These are phyloP conservation scores for Lachnellula occidentalis DNA, from an alignment of 2,329 filamentous ascomycete genomes.

Conservation along the genomic window DNA sequence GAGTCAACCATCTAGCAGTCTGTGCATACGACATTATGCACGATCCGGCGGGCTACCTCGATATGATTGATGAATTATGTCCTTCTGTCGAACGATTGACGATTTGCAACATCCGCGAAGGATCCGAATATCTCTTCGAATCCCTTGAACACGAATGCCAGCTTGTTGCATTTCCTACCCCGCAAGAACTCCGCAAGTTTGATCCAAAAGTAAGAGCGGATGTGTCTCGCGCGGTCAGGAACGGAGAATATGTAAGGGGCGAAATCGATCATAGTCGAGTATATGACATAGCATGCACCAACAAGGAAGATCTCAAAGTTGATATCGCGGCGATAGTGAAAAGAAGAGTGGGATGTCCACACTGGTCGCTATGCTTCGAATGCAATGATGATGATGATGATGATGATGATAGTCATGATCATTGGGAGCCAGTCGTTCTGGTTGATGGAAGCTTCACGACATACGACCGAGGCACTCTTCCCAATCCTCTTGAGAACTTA, in stretches of 20 bases:
- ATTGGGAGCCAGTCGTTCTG: not conserved
- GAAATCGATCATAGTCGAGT: no score
- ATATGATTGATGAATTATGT: not conserved
- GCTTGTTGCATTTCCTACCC: not conserved
- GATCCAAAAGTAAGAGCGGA: not conserved
- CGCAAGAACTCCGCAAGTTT: not conserved
- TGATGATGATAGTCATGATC: not conserved
- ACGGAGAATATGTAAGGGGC: not conserved
- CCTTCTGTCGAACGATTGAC: not conserved
- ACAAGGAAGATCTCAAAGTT: no score
- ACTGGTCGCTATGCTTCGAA: not conserved
- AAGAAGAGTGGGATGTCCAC: not conserved
- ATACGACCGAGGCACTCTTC: not conserved
- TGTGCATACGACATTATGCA: not conserved
- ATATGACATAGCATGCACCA: no score
- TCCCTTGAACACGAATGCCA: not conserved
- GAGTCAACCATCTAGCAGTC: not conserved
- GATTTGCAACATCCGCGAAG: no score
- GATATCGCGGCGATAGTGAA: not conserved
- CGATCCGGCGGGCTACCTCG: not conserved
- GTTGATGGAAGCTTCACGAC: not conserved
- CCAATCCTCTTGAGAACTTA: not conserved
- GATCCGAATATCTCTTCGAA: not conserved
- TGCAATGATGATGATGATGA: not conserved
- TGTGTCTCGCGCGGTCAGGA: not conserved